Percentiles rank a stretch among this genome's conserved stretches.
Evolutionary conservation across 129 eudicot species (phyloP).

Genomic region (Cynara cardunculus): DNA sequence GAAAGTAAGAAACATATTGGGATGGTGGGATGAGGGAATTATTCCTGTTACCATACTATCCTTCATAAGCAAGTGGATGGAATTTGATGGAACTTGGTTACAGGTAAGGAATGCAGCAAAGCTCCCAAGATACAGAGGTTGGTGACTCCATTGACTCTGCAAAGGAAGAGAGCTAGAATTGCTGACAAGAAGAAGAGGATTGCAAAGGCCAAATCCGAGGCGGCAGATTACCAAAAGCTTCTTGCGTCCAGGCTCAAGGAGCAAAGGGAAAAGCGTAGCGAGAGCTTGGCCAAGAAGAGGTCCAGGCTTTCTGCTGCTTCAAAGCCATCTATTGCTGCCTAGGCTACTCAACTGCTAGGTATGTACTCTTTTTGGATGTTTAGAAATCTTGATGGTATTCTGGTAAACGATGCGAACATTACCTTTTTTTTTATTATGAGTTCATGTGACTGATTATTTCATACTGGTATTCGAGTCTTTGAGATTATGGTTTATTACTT

Average conservation of each 20-base stretch:
- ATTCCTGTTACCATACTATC: no score
- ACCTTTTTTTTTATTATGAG: slow-evolving; percentile 8
- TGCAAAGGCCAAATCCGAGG: slow-evolving; percentile 79
- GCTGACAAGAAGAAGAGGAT: slow-evolving; percentile 88
- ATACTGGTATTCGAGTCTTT: neutral
- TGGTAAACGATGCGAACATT: slow-evolving; percentile 2
- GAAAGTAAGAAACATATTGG: no score
- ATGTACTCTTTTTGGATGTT: slow-evolving; percentile 12
- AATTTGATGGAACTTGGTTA: neutral
- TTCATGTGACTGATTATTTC: slow-evolving; percentile 11
- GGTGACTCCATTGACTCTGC: slow-evolving; percentile 80
- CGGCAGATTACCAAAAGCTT: slow-evolving; percentile 88
- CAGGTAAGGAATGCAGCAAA: slow-evolving; percentile 77
- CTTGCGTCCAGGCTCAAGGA: slow-evolving; percentile 78
- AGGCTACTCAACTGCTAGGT: slow-evolving; percentile 10
- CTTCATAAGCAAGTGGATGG: neutral
- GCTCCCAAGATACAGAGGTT: slow-evolving; percentile 87
- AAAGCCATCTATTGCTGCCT: slow-evolving; percentile 59
- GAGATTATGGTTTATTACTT: neutral
- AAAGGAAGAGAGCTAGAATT: slow-evolving; percentile 88
- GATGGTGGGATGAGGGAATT: no score
- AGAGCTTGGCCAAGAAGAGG: slow-evolving; percentile 84
- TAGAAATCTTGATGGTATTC: slow-evolving; percentile 1
- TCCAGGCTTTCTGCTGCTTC: slow-evolving; percentile 74
- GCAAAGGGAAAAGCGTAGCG: slow-evolving; percentile 78